Evolutionary conservation across 2,329 filamentous ascomycete species (phyloP).

Genomic region (Lizonia empirigonia): DNA sequence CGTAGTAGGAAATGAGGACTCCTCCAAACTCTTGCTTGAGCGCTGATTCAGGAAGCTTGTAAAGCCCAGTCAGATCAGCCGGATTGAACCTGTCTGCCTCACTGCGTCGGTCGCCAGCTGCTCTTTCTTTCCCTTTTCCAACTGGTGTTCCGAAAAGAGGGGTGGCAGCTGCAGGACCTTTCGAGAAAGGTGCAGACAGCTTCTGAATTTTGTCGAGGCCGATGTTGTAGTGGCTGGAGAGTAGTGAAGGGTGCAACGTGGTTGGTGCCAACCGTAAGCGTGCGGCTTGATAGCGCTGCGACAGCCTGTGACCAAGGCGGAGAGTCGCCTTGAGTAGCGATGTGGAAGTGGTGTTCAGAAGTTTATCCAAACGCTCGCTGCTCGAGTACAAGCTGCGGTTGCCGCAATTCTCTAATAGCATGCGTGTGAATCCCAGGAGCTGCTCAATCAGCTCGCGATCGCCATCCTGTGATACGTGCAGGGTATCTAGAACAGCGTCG

Average conservation of each 20-base stretch:
- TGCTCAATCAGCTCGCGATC: constrained; percentile 80
- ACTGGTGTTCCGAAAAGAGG: constrained; percentile 61
- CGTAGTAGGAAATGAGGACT: constrained; percentile 81
- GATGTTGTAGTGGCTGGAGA: constrained; percentile 81
- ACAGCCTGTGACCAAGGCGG: constrained; percentile 81
- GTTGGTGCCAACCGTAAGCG: constrained; percentile 73
- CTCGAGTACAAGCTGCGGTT: constrained; percentile 96
- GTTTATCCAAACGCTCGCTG: constrained; percentile 84
- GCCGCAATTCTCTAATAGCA: constrained; percentile 91
- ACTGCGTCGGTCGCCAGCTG: constrained; percentile 47
- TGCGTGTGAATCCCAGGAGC: constrained; percentile 81
- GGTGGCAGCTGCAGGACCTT: constrained; percentile 59
- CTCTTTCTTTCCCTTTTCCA: constrained; percentile 78
- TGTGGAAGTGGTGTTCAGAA: constrained; percentile 85
- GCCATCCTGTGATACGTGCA: constrained; percentile 74
- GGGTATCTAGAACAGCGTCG: constrained; percentile 53
- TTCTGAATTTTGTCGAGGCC: constrained; percentile 80
- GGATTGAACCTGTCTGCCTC: constrained; percentile 44
- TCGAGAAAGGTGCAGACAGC: constrained; percentile 80
- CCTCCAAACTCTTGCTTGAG: constrained; percentile 80
- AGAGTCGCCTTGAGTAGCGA: constrained; percentile 78
- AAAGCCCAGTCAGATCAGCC: constrained; percentile 77
- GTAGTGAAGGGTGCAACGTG: constrained; percentile 71
- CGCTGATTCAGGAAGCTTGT: constrained; percentile 51
- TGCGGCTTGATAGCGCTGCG: constrained; percentile 89